Percentiles rank a stretch among this genome's conserved stretches.
phyloP scores from a whole-genome alignment of 2,329 filamentous ascomycete species.

The Nannizziopsis barbatae region DNA sequence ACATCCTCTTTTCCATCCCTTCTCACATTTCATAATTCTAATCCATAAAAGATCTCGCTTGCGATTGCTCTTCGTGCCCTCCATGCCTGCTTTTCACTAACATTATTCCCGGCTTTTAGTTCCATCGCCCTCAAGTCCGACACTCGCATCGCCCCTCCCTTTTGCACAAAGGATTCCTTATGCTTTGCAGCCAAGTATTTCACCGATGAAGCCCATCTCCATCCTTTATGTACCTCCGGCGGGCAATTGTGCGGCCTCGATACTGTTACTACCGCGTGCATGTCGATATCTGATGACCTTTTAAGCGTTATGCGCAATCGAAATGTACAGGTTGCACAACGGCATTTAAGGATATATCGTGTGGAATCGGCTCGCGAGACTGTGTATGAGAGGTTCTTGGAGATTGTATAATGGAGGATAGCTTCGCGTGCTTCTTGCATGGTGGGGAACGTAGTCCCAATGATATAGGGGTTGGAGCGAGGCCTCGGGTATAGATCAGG shows the following conservation, averaged over 20 bases:
- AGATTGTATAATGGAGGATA: slow-evolving; percentile 19
- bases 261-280: slow-evolving; percentile 6
- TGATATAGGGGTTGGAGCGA: slow-evolving; percentile 18
- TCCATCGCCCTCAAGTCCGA: slow-evolving; percentile 7
- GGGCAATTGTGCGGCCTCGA: slow-evolving; percentile 8
- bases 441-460: slow-evolving; percentile 25
- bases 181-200: slow-evolving; percentile 8
- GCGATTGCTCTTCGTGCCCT: slow-evolving; percentile 8
- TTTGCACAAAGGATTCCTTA: slow-evolving; percentile 3
- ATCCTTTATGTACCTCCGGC: slow-evolving; percentile 8
- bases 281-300: not conserved
- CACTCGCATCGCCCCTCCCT: not conserved
- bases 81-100: slow-evolving; percentile 10
- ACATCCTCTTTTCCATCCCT: too few relatives aligned
- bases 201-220: slow-evolving; percentile 8
- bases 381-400: slow-evolving; percentile 15
- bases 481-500: not conserved
- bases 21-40: too few relatives aligned
- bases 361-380: slow-evolving; percentile 10
- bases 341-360: slow-evolving; percentile 10
- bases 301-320: slow-evolving; percentile 4
- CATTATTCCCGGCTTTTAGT: slow-evolving; percentile 5
- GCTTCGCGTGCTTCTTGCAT: slow-evolving; percentile 11
- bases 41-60: not conserved
- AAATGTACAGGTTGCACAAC: slow-evolving; percentile 4